Evolutionary conservation across 352 stramenopile species (phyloP).

Genomic region (Pythium sp.): DNA sequence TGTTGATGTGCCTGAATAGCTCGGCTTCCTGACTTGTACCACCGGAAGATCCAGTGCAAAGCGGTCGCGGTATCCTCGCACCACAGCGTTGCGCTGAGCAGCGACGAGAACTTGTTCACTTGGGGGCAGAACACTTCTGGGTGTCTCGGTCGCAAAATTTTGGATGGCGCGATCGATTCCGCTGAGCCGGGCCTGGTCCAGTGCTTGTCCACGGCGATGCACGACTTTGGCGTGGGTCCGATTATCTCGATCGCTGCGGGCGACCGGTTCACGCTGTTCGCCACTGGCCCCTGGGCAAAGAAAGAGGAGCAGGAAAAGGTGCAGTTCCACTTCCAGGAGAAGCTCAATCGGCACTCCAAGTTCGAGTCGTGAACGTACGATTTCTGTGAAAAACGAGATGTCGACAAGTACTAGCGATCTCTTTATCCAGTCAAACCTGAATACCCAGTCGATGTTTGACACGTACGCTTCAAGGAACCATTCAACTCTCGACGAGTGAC

Average conservation of each 20-base stretch:
- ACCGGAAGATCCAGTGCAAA: slow-evolving; percentile 47
- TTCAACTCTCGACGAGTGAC: no score
- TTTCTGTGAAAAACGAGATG: background rate
- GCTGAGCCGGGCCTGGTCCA: slow-evolving; percentile 52
- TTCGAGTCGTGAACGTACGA: slow-evolving; percentile 9
- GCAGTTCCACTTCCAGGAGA: slow-evolving; percentile 42
- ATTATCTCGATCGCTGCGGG: slow-evolving; percentile 56
- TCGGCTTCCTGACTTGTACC: slow-evolving; percentile 48
- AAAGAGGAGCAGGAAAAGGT: slow-evolving; percentile 29
- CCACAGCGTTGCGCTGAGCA: slow-evolving; percentile 51
- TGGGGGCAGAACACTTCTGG: slow-evolving; percentile 61
- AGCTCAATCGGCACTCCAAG: slow-evolving; percentile 44
- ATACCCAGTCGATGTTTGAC: no score
- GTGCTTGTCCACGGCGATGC: slow-evolving; percentile 19
- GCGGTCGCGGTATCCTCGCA: slow-evolving; percentile 51
- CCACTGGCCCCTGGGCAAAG: slow-evolving; percentile 42
- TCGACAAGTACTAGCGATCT: no score
- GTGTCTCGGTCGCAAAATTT: slow-evolving; percentile 43
- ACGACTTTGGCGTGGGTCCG: slow-evolving; percentile 37
- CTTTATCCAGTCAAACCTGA: no score
- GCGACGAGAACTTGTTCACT: slow-evolving; percentile 64
- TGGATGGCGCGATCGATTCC: slow-evolving; percentile 27
- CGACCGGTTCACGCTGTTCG: slow-evolving; percentile 58
- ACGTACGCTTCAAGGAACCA: no score
- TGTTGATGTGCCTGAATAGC: slow-evolving; percentile 22